These are phyloP conservation scores for Dactylellina sp. DNA, from an alignment of 2,329 filamentous ascomycete species.

Conservation along the genomic window DNA sequence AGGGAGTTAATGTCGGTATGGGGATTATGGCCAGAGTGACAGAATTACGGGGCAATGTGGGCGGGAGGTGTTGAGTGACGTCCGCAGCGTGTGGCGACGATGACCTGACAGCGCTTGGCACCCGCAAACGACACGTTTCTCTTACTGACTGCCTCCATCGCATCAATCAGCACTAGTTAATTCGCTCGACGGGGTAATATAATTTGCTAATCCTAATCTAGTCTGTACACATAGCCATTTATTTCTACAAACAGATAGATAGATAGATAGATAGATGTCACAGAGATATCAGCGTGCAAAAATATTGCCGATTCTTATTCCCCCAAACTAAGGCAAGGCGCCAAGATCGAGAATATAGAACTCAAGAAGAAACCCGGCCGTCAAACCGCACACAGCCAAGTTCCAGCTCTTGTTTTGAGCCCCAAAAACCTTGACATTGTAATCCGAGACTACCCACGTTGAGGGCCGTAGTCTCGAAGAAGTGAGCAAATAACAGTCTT, in stretches of 20 bases:
- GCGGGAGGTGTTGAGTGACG: constrained; percentile 48
- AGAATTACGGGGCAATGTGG: constrained; percentile 20
- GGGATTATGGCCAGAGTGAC: constrained; percentile 37
- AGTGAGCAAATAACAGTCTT: neutral
- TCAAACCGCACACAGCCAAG: no score
- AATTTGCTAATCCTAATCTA: no score
- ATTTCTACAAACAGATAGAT: no score
- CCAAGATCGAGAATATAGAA: no score
- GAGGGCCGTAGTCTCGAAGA: constrained; percentile 4
- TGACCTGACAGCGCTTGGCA: constrained; percentile 51
- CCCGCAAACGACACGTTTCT: constrained; percentile 49
- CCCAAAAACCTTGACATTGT: neutral
- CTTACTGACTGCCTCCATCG: neutral
- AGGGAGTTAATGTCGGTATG: constrained; percentile 15
- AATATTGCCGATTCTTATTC: no score
- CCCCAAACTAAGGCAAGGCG: no score
- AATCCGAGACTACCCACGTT: constrained; percentile 1
- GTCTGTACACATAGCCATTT: no score
- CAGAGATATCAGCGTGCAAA: no score
- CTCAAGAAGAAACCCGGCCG: no score
- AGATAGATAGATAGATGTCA: no score
- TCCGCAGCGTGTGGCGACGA: constrained; percentile 40
- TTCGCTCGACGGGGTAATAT: neutral
- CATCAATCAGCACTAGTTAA: no score
- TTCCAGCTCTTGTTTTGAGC: no score